Conservation (phyloP, 805 yeast species). For the Candida suzukii region DNA sequence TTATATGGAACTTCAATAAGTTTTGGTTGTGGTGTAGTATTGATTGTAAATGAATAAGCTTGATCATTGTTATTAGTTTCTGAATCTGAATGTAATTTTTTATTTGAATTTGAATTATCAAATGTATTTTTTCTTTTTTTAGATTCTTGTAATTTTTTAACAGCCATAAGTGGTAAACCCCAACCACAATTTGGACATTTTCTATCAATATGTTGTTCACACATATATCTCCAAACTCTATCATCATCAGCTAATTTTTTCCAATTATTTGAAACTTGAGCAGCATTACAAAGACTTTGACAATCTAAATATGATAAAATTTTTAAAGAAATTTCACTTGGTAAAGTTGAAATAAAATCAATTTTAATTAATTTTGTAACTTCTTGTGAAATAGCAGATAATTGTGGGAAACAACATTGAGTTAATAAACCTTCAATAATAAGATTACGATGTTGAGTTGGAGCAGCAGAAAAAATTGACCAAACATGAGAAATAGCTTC, state of each 20-base stretch:
- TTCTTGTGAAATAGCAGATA: slow-evolving; percentile 78
- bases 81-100: too few species aligned
- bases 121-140: slow-evolving; percentile 3
- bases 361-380: slow-evolving; percentile 74
- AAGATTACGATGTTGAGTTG: slow-evolving; percentile 59
- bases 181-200: slow-evolving; percentile 98
- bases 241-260: slow-evolving; percentile 89
- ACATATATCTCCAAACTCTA: slow-evolving; percentile 96
- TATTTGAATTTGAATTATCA: background rate
- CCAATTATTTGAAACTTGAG: slow-evolving; percentile 88
- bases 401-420: slow-evolving; percentile 93
- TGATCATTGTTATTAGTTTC: background rate
- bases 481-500: slow-evolving; percentile 77
- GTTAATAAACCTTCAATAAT: slow-evolving; percentile 77
- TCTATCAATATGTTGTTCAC: slow-evolving; percentile 95
- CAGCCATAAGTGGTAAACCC: slow-evolving; percentile 94
- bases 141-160: slow-evolving; percentile 45
- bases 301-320: slow-evolving; percentile 88
- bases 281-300: slow-evolving; percentile 86
- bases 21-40: slow-evolving; percentile 3
- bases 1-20: slow-evolving; percentile 20
- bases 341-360: slow-evolving; percentile 81
- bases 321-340: slow-evolving; percentile 78
- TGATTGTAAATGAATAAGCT: background rate
- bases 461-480: slow-evolving; percentile 76